Base-by-base conservation (phyloP, 164 flowering plant species). In the Protea cynaroides region DNA sequence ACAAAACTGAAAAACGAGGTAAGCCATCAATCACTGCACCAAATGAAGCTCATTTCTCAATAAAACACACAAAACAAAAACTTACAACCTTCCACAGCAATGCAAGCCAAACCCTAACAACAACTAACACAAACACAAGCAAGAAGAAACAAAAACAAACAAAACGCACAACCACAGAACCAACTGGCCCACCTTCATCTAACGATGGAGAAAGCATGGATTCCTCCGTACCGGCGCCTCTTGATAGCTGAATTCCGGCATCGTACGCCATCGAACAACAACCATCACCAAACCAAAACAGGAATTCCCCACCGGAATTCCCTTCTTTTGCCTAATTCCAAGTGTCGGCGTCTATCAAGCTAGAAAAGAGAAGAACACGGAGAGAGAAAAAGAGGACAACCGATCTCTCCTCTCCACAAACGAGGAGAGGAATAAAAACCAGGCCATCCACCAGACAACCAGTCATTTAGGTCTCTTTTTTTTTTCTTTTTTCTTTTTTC, bases 181-280 rank as follows among this genome's bases (percentile, higher is more conserved):
- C 25, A 50, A 49, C n/a, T 17, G 2, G 34, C 38, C 52, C 24
- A 84, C 86, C 87, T 77, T 83, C 80, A 65, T 72, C 76, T 56
- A 81, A 52, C 6, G 83, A 69, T 25, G 84, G 76, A 0, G 78
- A 77, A 21, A 80, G 79, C 11, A 85, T 78, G 50, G 83, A 62
- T 14, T 75, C 81, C 38, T 80, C 88, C n/a, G 80, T 71, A 58
- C 74, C 72, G 47, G 72, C 71, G 10, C 67, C 63, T 14, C 81
- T 71, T 56, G 84, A 66, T 71, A 82, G 73, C 71, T 82, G 79
- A 72, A 83, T 78, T 75, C 83, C 83, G 63, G 74, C 74, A 58
- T 83, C 83, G 56, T 77, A 82, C 29, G 76, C 85, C 86, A 84
- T 82, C 40, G 25, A 22, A 18, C 44, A 62, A 34, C 64, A 56